phyloP scores from a whole-genome alignment of 2,329 filamentous ascomycete genomes.

The Fonsecaea monophora region DNA sequence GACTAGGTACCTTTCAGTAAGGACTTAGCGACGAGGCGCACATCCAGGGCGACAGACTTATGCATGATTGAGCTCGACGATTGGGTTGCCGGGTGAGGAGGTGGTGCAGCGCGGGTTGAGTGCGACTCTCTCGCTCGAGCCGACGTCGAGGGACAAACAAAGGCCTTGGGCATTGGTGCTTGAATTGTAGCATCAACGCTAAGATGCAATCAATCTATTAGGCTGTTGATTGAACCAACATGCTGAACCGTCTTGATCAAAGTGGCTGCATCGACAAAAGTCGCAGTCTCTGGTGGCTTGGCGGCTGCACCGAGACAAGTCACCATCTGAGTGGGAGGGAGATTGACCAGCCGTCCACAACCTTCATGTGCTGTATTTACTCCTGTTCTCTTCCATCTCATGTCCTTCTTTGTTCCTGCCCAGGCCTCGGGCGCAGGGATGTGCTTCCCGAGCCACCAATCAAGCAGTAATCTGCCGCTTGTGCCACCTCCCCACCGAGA shows the following conservation, averaged over 20 bases:
- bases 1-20: constrained; percentile 1
- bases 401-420: background rate
- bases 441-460: background rate
- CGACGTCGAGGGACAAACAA: constrained; percentile 3
- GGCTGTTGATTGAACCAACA: background rate
- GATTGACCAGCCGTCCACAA: background rate
- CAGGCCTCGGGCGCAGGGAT: background rate
- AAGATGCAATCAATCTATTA: background rate
- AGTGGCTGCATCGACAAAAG: background rate
- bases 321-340: background rate
- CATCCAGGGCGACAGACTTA: constrained; percentile 13
- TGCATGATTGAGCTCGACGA: constrained; percentile 6
- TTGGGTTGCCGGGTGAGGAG: background rate
- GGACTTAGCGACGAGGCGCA: constrained; percentile 14
- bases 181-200: background rate
- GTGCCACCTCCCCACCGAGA: background rate
- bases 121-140: background rate
- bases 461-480: background rate
- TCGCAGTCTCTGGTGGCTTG: background rate
- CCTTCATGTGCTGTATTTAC: too few species aligned
- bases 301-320: background rate
- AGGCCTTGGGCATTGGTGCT: constrained; percentile 1
- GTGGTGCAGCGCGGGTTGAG: background rate
- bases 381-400: too few species aligned
- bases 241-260: background rate